A percentile compares a stretch with the other conserved stretches of the same genome.
These are phyloP conservation scores for Arthrobotrys musiformis DNA, from an alignment of 2,329 filamentous ascomycete genomes.

Conservation along the genomic window DNA sequence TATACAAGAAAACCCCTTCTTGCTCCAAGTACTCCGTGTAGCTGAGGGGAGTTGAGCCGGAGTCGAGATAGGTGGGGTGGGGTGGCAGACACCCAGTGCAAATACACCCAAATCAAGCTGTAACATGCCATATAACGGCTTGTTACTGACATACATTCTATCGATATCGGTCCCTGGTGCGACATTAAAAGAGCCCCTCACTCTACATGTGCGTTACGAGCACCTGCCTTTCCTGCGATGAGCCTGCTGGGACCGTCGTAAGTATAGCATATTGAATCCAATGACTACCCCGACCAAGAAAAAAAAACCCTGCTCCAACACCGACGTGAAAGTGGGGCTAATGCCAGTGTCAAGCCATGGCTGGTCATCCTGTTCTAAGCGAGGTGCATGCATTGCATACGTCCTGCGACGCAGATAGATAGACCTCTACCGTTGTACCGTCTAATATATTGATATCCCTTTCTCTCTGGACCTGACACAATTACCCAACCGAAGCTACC, in stretches of 20 bases:
- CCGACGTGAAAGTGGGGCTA: not conserved
- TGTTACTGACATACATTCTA: not conserved
- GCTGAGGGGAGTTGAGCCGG: not conserved
- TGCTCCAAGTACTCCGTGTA: not conserved
- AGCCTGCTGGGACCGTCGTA: not conserved
- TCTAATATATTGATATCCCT: constrained; percentile 1
- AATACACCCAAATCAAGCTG: not conserved
- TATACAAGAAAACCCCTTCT: not conserved
- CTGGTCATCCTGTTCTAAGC: constrained; percentile 2
- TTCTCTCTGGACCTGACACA: not conserved
- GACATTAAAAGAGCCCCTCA: not conserved
- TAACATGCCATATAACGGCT: not conserved
- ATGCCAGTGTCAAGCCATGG: not conserved
- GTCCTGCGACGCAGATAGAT: not conserved
- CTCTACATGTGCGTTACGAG: not conserved
- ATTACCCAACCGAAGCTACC: constrained; percentile 2
- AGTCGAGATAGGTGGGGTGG: not conserved
- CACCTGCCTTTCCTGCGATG: not conserved
- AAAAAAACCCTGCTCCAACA: not conserved
- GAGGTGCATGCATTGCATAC: constrained; percentile 11
- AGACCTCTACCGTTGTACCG: not conserved
- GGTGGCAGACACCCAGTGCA: too few species aligned
- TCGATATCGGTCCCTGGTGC: not conserved
- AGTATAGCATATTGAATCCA: not conserved
- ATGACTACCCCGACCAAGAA: not conserved